Percentiles rank a stretch among this genome's conserved stretches.
These are phyloP conservation scores for Candida chauliodis DNA, from an alignment of 805 yeast species.

Conservation along the genomic window DNA sequence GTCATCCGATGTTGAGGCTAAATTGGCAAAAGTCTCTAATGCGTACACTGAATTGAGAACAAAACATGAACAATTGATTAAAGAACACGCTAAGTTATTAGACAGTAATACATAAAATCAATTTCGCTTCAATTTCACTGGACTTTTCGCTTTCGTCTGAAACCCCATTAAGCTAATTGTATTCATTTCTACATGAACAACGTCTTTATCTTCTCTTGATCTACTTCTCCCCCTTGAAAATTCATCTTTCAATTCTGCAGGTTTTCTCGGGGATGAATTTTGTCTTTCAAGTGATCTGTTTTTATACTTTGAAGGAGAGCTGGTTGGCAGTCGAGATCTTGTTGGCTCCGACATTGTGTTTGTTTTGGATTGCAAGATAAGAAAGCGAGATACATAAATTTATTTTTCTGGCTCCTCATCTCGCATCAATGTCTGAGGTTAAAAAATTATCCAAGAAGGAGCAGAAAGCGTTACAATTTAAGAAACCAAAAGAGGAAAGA, in stretches of 20 bases:
- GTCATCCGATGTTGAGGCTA: conserved; percentile 14
- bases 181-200: conserved; percentile 17
- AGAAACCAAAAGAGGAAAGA: conserved; percentile 40
- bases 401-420: conserved; percentile 14
- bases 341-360: conserved; percentile 1
- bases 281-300: not conserved
- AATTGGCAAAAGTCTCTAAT: conserved; percentile 47
- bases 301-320: not conserved
- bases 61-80: conserved; percentile 56
- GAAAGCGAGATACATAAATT: conserved; percentile 5
- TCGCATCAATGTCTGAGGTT: conserved; percentile 11
- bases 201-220: conserved; percentile 20
- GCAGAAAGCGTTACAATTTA: conserved; percentile 58
- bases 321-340: conserved; percentile 6
- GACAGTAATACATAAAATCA: conserved; percentile 7
- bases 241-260: conserved; percentile 12
- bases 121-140: not conserved
- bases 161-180: conserved; percentile 57
- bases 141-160: conserved; percentile 11
- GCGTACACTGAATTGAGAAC: conserved; percentile 59
- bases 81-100: conserved; percentile 44
- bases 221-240: conserved; percentile 22
- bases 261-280: not conserved
- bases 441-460: conserved; percentile 61
- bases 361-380: not conserved